Conservation (phyloP, 768 basidiomycete species). For the Russula sp. region DNA sequence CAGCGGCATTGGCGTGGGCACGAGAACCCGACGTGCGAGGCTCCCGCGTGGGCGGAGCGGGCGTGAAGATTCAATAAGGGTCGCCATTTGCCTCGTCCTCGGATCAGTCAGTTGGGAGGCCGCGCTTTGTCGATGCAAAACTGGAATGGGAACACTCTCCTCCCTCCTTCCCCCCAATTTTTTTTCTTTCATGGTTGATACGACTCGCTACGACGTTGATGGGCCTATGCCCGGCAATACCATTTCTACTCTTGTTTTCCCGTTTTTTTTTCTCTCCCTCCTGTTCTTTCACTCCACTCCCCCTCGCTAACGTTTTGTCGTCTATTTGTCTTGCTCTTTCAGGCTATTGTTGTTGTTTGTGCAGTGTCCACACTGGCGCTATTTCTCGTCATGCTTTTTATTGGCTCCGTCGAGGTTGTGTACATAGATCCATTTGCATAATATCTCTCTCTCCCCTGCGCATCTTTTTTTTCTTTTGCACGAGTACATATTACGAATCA, state of each 20-base stretch:
- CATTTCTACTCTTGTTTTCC: neutral
- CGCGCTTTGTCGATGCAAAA: too few relatives aligned
- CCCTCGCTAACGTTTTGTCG: neutral
- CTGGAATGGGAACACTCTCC: neutral
- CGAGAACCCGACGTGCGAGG: neutral
- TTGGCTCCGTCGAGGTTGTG: too few relatives aligned
- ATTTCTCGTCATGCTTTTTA: neutral
- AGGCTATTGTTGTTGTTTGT: neutral
- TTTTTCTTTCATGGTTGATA: neutral
- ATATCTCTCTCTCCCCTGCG: neutral
- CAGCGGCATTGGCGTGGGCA: conserved; percentile 18
- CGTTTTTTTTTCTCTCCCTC: too few relatives aligned
- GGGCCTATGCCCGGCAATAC: neutral
- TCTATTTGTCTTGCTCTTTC: neutral
- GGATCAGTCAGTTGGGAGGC: too few relatives aligned
- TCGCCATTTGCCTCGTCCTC: too few relatives aligned
- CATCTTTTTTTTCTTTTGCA: neutral
- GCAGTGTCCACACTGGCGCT: neutral
- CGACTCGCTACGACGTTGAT: neutral
- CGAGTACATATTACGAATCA: neutral
- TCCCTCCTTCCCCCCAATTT: neutral
- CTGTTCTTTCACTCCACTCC: neutral
- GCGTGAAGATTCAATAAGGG: neutral
- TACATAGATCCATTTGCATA: neutral
- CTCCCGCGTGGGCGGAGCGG: neutral